Base-by-base conservation (phyloP, 83 land plant genomes). In the Picea abies region DNA sequence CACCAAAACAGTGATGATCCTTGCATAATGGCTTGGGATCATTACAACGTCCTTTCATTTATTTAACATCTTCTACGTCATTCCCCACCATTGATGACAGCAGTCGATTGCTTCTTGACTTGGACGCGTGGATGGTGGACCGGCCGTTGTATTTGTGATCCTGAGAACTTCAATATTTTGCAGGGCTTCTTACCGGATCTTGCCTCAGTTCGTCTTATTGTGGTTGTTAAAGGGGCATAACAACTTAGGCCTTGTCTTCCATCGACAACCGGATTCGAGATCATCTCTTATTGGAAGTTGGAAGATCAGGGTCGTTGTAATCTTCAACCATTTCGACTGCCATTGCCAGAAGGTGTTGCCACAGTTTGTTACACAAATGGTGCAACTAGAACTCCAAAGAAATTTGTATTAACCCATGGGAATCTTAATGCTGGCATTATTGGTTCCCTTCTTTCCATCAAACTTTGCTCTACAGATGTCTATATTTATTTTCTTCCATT, bases 301-400 rank as follows among this genome's bases (percentile, higher is more conserved):
- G 84, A 91, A 72, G 83, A 85, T 80, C 94, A 97, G 99, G 99
- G 99, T 15, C 72, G 76, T 58, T 85, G 83, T 60, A 94, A 90
- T 79, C 78, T 82, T 17, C 92, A 86, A 67, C 94, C 93, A 25
- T 94, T 94, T 88, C 81, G 86, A 68, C 92, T 96, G 20, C 99
- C 99, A 69, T 80, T 83, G 78, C 91, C 98, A 78, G 96, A 98
- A 22, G 99, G 96, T 77, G 66, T 96, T 84, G 99, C 99, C 32
- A 98, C 99, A 15, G 91, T 98, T 77, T 98, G 99, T 86, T 98
- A 98, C 80, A 98, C 99, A 14, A 95, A 97, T 90, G 99, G 99
- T 15, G 96, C 99, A 49, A 98, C 99, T 73, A 99, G 99, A 71
- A 96, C 99, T 67, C 99, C 99, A 17, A 98, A 98, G 99, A 99